Evolutionary conservation across 768 basidiomycete species (phyloP).

Genomic region (Kwoniella dejecticola): DNA sequence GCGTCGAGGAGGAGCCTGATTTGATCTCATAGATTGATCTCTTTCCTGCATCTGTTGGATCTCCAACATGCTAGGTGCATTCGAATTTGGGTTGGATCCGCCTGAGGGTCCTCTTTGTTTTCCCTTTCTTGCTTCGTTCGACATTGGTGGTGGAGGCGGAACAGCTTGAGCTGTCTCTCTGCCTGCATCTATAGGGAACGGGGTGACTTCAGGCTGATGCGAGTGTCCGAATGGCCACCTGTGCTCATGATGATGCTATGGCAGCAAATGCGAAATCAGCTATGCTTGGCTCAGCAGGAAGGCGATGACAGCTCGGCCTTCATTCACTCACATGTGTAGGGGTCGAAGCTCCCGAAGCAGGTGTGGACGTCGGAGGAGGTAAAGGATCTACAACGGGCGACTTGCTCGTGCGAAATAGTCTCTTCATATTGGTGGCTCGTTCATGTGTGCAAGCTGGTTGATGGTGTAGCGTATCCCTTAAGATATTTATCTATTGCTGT

Average conservation of each 20-base stretch:
- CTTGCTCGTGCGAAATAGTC: slow-evolving; percentile 45
- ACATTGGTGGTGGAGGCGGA: slow-evolving; percentile 12
- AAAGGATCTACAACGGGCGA: slow-evolving; percentile 35
- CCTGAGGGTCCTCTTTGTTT: slow-evolving; percentile 17
- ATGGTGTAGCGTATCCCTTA: too few species aligned
- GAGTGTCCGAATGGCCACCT: slow-evolving; percentile 18
- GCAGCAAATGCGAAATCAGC: background rate
- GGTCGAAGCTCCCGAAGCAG: slow-evolving; percentile 18
- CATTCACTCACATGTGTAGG: slow-evolving; percentile 17
- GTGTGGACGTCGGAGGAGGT: slow-evolving; percentile 31
- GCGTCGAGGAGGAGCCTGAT: slow-evolving; percentile 4
- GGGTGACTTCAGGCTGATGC: slow-evolving; percentile 30
- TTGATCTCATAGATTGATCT: slow-evolving; percentile 20
- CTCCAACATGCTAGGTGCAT: slow-evolving; percentile 32
- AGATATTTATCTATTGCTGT: too few species aligned
- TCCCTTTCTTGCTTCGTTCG: slow-evolving; percentile 18
- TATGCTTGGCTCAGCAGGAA: background rate
- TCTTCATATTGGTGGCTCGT: slow-evolving; percentile 34
- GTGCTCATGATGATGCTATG: slow-evolving; percentile 24
- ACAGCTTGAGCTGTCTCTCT: slow-evolving; percentile 13
- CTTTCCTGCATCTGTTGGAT: slow-evolving; percentile 33
- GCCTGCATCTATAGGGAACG: slow-evolving; percentile 40
- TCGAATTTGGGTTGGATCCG: slow-evolving; percentile 4
- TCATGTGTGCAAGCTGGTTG: background rate
- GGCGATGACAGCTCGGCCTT: too few species aligned